Percentiles rank a stretch among this genome's conserved stretches.
These are phyloP conservation scores for Phanerochaete carnosa DNA, from an alignment of 768 basidiomycete species.

Conservation along the genomic window DNA sequence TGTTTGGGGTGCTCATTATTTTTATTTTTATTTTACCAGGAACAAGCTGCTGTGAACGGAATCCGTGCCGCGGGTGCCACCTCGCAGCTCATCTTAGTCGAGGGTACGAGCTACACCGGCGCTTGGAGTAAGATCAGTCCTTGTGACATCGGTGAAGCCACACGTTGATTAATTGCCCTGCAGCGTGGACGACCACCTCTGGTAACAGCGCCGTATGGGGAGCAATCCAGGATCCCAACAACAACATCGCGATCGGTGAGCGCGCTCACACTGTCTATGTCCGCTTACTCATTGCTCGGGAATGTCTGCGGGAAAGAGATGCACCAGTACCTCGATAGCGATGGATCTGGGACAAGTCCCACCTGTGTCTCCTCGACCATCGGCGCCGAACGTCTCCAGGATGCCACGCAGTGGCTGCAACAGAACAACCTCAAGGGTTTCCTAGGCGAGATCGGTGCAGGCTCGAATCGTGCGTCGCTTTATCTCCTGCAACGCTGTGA, in stretches of 20 bases:
- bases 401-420: conserved; percentile 58
- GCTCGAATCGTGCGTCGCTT: conserved; percentile 25
- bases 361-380: conserved; percentile 59
- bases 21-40: conserved; percentile 26
- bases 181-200: conserved; percentile 53
- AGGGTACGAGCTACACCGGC: conserved; percentile 51
- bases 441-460: conserved; percentile 61
- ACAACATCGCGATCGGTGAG: conserved; percentile 57
- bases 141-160: not conserved
- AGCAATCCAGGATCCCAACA: conserved; percentile 53
- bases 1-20: not conserved
- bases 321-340: conserved; percentile 70
- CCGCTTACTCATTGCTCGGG: not conserved
- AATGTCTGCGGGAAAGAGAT: conserved; percentile 41
- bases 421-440: conserved; percentile 58
- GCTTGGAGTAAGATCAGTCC: conserved; percentile 45
- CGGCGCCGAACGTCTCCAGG: conserved; percentile 52
- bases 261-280: not conserved
- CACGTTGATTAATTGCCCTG: conserved; percentile 2
- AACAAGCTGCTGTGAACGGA: conserved; percentile 65
- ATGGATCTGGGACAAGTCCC: conserved; percentile 52
- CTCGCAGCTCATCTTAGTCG: conserved; percentile 34
- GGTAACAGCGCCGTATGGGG: conserved; percentile 54
- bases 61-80: conserved; percentile 62
- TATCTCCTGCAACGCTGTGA: not conserved